Evolutionary conservation across 1,139 yeast genomes (phyloP), one percentile per base, ranked within the genome.

Genomic region (Debaryomycetaceae sp.): DNA sequence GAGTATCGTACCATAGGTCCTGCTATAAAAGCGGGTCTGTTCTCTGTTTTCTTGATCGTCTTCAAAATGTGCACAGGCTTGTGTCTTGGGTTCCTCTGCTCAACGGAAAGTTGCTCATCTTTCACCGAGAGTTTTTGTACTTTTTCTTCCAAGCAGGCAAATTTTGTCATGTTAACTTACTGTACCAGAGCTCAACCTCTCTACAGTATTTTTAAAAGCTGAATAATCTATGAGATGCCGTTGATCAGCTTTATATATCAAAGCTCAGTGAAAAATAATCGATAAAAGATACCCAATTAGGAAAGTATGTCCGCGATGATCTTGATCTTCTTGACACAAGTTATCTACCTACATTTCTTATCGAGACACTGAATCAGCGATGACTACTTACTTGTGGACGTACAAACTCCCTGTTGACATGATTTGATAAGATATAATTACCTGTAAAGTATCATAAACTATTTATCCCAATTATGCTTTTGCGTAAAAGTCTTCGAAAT

Each of bases 1-100:
- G 96, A 88, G 66, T 92, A 92, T 40, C 98, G 71, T 1, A 92
- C 98, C 98, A 92, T 92, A 5, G 98, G 98, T 0, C 98, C 98
- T 0, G 95, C 92, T 13, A 92, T 77, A 44, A 73, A 77, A 0
- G 83, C 92, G 0, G 89, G 87, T 41, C 87, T 65, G 41, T 42
- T 13, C 44, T 49, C 42, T 61, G 58, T 51, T 77, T 67, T 46
- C 46, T 39, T 46, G 30, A 47, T 48, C 8, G 67, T 62, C 34
- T 70, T 64, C 18, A 83, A 67, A 26, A 83, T 77, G 31, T 64
- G 58, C 13, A 80, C 56, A 6, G 88, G 88, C 48, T 76, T 78
- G 54, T 80, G 73, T 14, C 65, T 56, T n/a, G 76, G 75, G 46
- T 69, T 55, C 50, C 82, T 61, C 3, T 42, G 37, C 5, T 8